Percentiles rank a stretch among this genome's conserved stretches.
Evolutionary conservation across 805 yeast species (phyloP).

Genomic region (Metschnikowia borealis): DNA sequence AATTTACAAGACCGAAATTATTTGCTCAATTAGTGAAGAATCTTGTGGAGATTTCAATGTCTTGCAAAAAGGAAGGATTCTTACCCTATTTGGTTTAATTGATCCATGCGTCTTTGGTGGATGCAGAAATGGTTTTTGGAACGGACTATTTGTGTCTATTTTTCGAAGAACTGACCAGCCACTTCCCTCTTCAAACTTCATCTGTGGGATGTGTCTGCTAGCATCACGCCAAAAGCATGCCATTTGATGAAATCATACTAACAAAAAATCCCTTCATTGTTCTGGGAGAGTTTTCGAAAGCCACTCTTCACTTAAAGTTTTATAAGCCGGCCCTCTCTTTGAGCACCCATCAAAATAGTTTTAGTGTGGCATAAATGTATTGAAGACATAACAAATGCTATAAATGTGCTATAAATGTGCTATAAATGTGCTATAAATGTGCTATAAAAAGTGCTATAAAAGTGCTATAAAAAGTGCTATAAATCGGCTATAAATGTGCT

Average conservation of each 20-base stretch:
- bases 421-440: too few relatives aligned
- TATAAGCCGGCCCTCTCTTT: too few relatives aligned
- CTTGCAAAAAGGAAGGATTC: slow-evolving; percentile 48
- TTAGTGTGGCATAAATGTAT: too few relatives aligned
- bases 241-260: slow-evolving; percentile 48
- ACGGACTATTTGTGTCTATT: slow-evolving; percentile 36
- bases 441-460: too few relatives aligned
- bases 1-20: slow-evolving; percentile 45
- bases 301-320: too few relatives aligned
- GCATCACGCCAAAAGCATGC: slow-evolving; percentile 38
- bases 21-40: slow-evolving; percentile 59
- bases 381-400: too few relatives aligned
- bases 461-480: too few relatives aligned
- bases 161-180: slow-evolving; percentile 50
- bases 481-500: too few relatives aligned
- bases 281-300: too few relatives aligned
- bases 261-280: too few relatives aligned
- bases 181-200: slow-evolving; percentile 26
- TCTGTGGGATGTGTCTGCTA: slow-evolving; percentile 47
- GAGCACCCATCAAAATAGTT: too few relatives aligned
- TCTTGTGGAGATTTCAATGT: slow-evolving; percentile 51
- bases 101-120: slow-evolving; percentile 58
- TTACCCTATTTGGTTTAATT: slow-evolving; percentile 62
- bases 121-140: slow-evolving; percentile 45
- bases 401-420: too few relatives aligned